Percentiles rank a stretch among this genome's conserved stretches.
Evolutionary conservation across 1,139 yeast genomes (phyloP).

Genomic region (Pichia sp.): DNA sequence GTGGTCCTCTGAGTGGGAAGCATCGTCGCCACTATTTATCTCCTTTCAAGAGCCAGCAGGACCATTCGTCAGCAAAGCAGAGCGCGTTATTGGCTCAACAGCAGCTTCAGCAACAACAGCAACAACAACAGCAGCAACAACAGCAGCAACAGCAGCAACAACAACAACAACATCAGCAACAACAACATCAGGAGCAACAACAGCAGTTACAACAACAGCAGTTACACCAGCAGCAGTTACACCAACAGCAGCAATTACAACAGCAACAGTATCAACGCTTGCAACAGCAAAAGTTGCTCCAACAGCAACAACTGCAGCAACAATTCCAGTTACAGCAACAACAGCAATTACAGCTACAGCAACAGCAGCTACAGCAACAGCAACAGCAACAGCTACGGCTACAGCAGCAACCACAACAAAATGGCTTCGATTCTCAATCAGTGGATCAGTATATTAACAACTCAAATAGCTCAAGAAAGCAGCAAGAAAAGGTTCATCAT

Average conservation of each 20-base stretch:
- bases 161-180: slow-evolving; percentile 5
- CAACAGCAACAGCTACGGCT: background rate
- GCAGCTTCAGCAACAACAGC: slow-evolving; percentile 8
- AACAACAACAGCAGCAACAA: slow-evolving; percentile 7
- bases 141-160: slow-evolving; percentile 7
- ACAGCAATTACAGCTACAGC: background rate
- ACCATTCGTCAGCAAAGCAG: background rate
- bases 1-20: slow-evolving; percentile 7
- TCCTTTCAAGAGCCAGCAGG: slow-evolving; percentile 5
- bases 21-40: slow-evolving; percentile 13
- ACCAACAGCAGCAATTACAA: background rate
- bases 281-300: slow-evolving; percentile 6
- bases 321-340: background rate
- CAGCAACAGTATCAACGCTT: slow-evolving; percentile 4
- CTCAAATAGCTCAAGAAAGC: background rate
- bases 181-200: slow-evolving; percentile 9
- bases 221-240: background rate
- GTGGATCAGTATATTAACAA: background rate
- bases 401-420: background rate
- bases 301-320: background rate
- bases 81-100: background rate
- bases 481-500: slow-evolving; percentile 2
- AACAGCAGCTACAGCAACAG: too few species aligned
- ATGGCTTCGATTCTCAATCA: background rate
- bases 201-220: slow-evolving; percentile 3